These are phyloP conservation scores for Lolium multiflorum DNA, from an alignment of 176 grass and related monocot genomes.

Conservation along the genomic window DNA sequence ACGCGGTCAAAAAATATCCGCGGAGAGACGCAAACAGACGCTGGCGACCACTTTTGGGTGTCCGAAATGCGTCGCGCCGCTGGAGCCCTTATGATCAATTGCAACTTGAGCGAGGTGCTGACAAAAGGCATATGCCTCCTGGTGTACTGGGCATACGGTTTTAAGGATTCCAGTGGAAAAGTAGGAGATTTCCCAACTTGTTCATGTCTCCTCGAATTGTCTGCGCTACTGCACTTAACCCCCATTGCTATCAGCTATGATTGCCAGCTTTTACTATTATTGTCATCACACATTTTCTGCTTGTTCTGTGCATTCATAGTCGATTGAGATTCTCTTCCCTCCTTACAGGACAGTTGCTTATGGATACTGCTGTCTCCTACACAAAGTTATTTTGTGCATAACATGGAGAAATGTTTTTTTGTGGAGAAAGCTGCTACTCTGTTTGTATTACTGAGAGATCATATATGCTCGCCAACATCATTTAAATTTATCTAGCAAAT, in stretches of 20 bases:
- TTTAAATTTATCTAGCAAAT: too few species aligned
- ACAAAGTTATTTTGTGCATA: neutral
- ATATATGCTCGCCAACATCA: too few species aligned
- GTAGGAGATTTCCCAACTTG: conserved; percentile 47
- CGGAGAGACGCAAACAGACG: too few species aligned
- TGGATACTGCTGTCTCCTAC: conserved; percentile 3
- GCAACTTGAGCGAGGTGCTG: conserved; percentile 40
- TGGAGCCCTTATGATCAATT: conserved; percentile 20
- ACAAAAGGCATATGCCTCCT: conserved; percentile 18
- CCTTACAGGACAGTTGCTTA: conserved; percentile 24
- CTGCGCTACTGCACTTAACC: conserved; percentile 1
- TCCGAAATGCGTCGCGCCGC: too few species aligned
- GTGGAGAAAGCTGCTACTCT: conserved; percentile 17
- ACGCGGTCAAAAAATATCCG: too few species aligned
- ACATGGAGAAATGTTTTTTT: too few species aligned
- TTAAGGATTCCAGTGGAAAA: conserved; percentile 17
- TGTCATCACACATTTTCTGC: neutral
- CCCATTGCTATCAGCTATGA: conserved; percentile 12
- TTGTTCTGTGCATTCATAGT: conserved; percentile 16
- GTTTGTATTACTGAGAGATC: conserved; percentile 13
- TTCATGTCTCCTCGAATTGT: conserved; percentile 33
- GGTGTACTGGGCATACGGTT: conserved; percentile 25
- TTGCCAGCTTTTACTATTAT: conserved; percentile 7
- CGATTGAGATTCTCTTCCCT: neutral
- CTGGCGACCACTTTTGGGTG: too few species aligned